Base-by-base conservation (phyloP, 176 grass and related monocot genomes). In the Avena eriantha region DNA sequence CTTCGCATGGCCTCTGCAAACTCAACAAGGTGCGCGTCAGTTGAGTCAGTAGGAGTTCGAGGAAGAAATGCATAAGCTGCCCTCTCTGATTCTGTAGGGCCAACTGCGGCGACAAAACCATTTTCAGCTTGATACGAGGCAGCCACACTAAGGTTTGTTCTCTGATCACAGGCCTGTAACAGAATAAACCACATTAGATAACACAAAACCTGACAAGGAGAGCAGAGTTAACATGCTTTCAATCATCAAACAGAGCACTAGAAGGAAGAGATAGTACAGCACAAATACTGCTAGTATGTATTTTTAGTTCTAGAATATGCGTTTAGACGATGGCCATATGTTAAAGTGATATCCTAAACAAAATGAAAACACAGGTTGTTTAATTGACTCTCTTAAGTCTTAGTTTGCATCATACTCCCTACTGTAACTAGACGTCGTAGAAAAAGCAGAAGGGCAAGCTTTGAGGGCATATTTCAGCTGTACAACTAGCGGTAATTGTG, bases 1-100 rank as follows among this genome's bases (percentile, higher is more conserved):
- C 96, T 95, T 95, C 91, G 91, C 91, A 98, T 87, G 33, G 93
- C 93, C 85, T 94, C 91, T 21, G 96, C 93, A 85, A 98, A 98
- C 73, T 95, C 96, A 76, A 94, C 69, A 66, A 98, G 91, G 89
- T 98, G 96, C 43, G 91, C 91, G 87, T 98, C 96, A 21, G 90
- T 93, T 60, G 93, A 82, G 80, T 81, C 89, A 70, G 93, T 91
- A 46, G 93, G 96, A 51, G 89, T 89, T 77, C 91, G 85, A 60
- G 92, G 90, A 88, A 95, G 76, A 79, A 68, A 92, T 67, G 92
- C 91, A 90, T 93, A 87, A 61, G 87, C 51, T 1, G 86, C 84
- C 79, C 80, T 92, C 48, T 93, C 84, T 55, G 85, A 87, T 74
- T 95, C 86, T 23, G 79, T 78, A 0, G 86, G 83, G 89, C 76